A percentile compares a stretch with the other conserved stretches of the same genome.
Evolutionary conservation across 805 yeast genomes (phyloP).

Genomic region (Debaryomyces maramus): DNA sequence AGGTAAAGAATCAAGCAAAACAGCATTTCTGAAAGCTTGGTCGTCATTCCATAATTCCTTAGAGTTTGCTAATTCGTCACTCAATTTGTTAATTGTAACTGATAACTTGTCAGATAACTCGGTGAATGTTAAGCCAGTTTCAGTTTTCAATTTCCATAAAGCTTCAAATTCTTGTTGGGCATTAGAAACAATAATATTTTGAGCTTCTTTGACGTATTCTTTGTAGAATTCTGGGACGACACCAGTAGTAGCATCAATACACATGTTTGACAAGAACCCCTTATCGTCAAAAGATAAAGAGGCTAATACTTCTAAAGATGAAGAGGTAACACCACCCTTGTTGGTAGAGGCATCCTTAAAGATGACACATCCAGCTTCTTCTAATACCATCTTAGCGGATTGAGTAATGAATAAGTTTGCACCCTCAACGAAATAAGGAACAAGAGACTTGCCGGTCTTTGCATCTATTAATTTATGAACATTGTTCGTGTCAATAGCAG

Average conservation of each 20-base stretch:
- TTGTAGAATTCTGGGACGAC: conserved; percentile 72
- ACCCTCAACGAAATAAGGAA: conserved; percentile 94
- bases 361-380: conserved; percentile 80
- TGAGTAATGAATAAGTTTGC: conserved; percentile 96
- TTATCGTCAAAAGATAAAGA: conserved; percentile 88
- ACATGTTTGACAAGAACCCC: conserved; percentile 78
- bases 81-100: conserved; percentile 76
- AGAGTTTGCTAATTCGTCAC: conserved; percentile 80
- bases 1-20: conserved; percentile 79
- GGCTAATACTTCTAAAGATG: conserved; percentile 92
- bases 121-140: conserved; percentile 62
- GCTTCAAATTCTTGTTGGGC: conserved; percentile 85
- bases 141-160: conserved; percentile 73
- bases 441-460: conserved; percentile 69
- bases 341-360: conserved; percentile 97
- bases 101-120: conserved; percentile 83
- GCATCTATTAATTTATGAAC: conserved; percentile 69
- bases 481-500: conserved; percentile 85
- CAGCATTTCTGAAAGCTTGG: conserved; percentile 68
- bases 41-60: conserved; percentile 86
- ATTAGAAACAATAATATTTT: conserved; percentile 68
- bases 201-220: conserved; percentile 83
- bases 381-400: conserved; percentile 83
- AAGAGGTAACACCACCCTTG: conserved; percentile 98
- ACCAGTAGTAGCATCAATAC: conserved; percentile 55